Evolutionary conservation across 768 basidiomycete species (phyloP), one percentile per base, ranked within the genome.

Genomic region (Floccularia luteovirens): DNA sequence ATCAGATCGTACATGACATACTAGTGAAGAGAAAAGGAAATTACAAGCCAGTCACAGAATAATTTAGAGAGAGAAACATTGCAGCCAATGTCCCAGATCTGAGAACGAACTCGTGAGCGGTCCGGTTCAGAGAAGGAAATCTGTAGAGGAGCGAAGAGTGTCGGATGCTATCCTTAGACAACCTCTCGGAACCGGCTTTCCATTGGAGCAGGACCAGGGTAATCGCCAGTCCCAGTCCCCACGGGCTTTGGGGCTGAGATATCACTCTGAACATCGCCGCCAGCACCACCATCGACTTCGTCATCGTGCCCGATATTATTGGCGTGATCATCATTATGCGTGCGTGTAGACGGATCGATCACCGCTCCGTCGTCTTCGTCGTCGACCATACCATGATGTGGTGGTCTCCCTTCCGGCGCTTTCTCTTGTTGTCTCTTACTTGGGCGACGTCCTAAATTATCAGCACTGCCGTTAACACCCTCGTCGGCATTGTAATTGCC

Each of bases 391-490:
- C 8, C 11, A 13, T 20, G n/a, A 14, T 38, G 42, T 6, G 43
- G 43, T 16, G 21, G 31, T 3, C 34, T 30, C 21, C 43, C 39
- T 24, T 44, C 43, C 1, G 43, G 43, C 11, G 43, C 43, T 19
- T 44, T 44, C 32, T 44, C 43, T 30, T 28, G 38, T 22, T 41
- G 39, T 5, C 43, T 30, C 28, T 41, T 41, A 24, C 13, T 19
- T 11, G 20, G 43, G 23, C 31, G 39, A 21, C 38, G 38, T 14
- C 17, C 10, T 11, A 34, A 10, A 17, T 34, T 34, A 8, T 17
- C 33, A 34, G 8, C 33, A 34, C 17, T 17, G 33, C 33, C 8
- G 33, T 34, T 8, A 8, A 8, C 48, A 31, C 12, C 14, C 21
- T 3, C 39, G 23, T 10, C 22, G 22, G 23, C 32, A 28, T 20